A percentile compares a stretch with the other conserved stretches of the same genome.
Evolutionary conservation across 1,139 yeast species (phyloP).

Genomic region (Candida buenavistaensis): DNA sequence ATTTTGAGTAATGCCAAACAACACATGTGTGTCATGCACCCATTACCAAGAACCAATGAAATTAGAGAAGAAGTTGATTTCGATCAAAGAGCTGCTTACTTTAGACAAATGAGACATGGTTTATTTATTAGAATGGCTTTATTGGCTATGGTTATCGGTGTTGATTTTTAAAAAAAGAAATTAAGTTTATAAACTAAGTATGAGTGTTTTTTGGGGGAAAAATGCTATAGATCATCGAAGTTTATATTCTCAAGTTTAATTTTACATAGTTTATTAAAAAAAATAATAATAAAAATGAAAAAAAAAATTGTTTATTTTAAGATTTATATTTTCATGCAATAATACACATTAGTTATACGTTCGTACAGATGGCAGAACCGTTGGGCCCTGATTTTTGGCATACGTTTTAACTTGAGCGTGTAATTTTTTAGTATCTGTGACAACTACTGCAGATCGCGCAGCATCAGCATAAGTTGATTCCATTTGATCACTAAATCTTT

Average conservation of each 20-base stretch:
- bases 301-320: no score
- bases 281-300: no score
- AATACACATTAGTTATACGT: neutral
- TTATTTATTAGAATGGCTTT: constrained; percentile 98
- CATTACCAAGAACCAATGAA: constrained; percentile 95
- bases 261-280: neutral
- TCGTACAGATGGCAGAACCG: constrained; percentile 1
- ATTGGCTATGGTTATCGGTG: constrained; percentile 96
- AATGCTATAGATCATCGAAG: neutral
- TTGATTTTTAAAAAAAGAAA: constrained; percentile 43
- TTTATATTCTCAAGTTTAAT: neutral
- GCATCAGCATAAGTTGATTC: constrained; percentile 35
- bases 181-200: neutral
- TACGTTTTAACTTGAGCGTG: constrained; percentile 10
- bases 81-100: constrained; percentile 98
- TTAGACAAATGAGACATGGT: constrained; percentile 99
- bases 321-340: neutral
- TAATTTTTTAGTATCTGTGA: constrained; percentile 9
- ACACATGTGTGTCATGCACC: constrained; percentile 99
- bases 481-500: constrained; percentile 4
- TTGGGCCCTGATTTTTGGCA: neutral
- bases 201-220: constrained; percentile 6
- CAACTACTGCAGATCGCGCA: constrained; percentile 38
- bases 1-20: constrained; percentile 90
- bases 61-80: constrained; percentile 98